These are phyloP conservation scores for Tetrahymena malaccensis DNA, from an alignment of 73 alveolate genomes.

Conservation along the genomic window DNA sequence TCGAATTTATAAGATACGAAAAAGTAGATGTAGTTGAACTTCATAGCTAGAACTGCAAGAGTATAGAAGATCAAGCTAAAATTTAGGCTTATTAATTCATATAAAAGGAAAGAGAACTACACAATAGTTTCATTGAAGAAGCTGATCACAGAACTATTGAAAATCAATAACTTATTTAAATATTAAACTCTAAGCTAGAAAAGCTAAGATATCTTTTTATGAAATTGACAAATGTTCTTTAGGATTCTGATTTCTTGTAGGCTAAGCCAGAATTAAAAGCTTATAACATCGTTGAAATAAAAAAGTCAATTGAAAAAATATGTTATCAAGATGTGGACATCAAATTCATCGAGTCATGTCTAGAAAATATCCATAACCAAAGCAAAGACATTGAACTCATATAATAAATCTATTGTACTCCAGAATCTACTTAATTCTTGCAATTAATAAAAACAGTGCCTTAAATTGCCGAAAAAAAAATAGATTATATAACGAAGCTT, in stretches of 20 bases:
- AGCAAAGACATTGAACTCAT: background rate
- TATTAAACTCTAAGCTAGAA: background rate
- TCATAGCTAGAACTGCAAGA: background rate
- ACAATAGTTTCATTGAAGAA: background rate
- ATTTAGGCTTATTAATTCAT: background rate
- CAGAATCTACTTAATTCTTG: background rate
- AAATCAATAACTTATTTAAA: background rate
- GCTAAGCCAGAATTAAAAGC: background rate
- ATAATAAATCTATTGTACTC: background rate
- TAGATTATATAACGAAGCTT: background rate
- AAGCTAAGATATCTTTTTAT: background rate
- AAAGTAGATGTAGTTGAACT: background rate
- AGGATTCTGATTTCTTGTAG: background rate
- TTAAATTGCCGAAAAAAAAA: background rate
- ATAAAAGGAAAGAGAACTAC: background rate
- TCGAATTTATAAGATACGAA: background rate
- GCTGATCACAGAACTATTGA: background rate
- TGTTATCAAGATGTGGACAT: background rate
- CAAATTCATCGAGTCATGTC: background rate
- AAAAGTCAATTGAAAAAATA: background rate
- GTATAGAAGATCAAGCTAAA: background rate
- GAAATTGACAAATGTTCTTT: background rate
- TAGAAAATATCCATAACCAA: background rate
- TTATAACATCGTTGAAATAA: background rate
- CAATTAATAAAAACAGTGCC: background rate